Evolutionary conservation across 2,329 filamentous ascomycete species (phyloP).

Genomic region (Eutypa lata): DNA sequence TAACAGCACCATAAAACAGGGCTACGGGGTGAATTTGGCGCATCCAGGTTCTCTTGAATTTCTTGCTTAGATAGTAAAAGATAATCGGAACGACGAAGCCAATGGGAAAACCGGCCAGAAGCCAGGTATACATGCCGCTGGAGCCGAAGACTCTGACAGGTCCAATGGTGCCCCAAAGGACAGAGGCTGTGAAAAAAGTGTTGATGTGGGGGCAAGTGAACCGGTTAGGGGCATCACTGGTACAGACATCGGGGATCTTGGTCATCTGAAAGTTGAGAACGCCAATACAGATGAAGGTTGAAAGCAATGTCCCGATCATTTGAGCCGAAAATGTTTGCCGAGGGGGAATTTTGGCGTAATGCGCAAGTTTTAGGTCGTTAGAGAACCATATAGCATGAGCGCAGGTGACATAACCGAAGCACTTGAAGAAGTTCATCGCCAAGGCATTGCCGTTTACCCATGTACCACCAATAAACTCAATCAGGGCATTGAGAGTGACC

Average conservation of each 20-base stretch:
- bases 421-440: conserved; percentile 55
- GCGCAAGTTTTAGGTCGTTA: conserved; percentile 44
- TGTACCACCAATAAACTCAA: conserved; percentile 52
- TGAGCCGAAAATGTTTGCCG: conserved; percentile 58
- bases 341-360: conserved; percentile 61
- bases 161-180: conserved; percentile 40
- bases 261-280: conserved; percentile 38
- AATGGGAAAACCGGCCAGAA: conserved; percentile 31
- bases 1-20: conserved; percentile 19
- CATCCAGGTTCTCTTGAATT: conserved; percentile 17
- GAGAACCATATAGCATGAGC: conserved; percentile 24
- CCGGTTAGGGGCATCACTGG: conserved; percentile 42
- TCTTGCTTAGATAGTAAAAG: conserved; percentile 27
- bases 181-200: conserved; percentile 53
- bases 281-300: conserved; percentile 48
- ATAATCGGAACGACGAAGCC: conserved; percentile 29
- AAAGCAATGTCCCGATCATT: conserved; percentile 54
- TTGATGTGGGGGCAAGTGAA: conserved; percentile 52
- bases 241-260: conserved; percentile 48
- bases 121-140: conserved; percentile 32
- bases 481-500: conserved; percentile 50
- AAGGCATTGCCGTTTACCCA: conserved; percentile 48
- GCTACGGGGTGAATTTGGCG: conserved; percentile 25
- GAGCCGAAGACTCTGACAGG: conserved; percentile 35
- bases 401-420: conserved; percentile 43